These are phyloP conservation scores for Fagus sylvatica DNA, from an alignment of 306 rosid species.

Conservation along the genomic window DNA sequence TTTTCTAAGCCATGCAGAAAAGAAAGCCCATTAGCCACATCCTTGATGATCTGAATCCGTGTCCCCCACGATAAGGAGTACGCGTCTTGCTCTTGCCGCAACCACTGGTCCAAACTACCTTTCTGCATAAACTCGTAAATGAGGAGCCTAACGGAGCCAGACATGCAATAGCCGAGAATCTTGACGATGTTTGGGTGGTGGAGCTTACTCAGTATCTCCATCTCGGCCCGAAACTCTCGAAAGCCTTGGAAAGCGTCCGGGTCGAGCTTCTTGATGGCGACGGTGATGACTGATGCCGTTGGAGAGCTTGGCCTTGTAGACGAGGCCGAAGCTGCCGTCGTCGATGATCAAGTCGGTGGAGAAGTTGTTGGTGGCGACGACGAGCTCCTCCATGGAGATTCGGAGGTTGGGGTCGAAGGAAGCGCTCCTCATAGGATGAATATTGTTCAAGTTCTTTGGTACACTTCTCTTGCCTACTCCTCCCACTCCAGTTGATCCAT, in stretches of 20 bases:
- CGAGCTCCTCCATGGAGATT: conserved; percentile 67
- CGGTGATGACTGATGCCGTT: conserved; percentile 53
- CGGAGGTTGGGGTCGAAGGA: conserved; percentile 65
- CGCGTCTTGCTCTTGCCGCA: conserved; percentile 34
- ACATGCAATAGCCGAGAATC: conserved; percentile 73
- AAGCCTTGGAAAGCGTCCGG: conserved; percentile 91
- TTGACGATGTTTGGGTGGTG: conserved; percentile 65
- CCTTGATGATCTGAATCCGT: conserved; percentile 48
- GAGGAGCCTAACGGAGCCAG: conserved; percentile 59
- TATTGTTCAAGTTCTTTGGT: no score
- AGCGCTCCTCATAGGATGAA: conserved; percentile 21
- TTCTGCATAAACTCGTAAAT: conserved; percentile 69
- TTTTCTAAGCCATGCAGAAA: conserved; percentile 56
- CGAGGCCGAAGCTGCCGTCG: conserved; percentile 50
- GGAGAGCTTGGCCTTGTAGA: conserved; percentile 75
- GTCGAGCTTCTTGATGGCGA: conserved; percentile 79
- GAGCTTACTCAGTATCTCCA: conserved; percentile 77
- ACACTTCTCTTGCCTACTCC: no score
- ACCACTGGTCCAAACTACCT: conserved; percentile 80
- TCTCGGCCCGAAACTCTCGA: conserved; percentile 92
- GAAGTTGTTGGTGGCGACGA: conserved; percentile 66
- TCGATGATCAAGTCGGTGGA: no score
- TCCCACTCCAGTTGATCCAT: no score
- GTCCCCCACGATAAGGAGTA: conserved; percentile 57
- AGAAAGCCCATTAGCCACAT: conserved; percentile 68